A percentile compares a stretch with the other conserved stretches of the same genome.
Conservation (phyloP, 805 yeast species). For the Schwanniomyces pseudopolymorphus region DNA sequence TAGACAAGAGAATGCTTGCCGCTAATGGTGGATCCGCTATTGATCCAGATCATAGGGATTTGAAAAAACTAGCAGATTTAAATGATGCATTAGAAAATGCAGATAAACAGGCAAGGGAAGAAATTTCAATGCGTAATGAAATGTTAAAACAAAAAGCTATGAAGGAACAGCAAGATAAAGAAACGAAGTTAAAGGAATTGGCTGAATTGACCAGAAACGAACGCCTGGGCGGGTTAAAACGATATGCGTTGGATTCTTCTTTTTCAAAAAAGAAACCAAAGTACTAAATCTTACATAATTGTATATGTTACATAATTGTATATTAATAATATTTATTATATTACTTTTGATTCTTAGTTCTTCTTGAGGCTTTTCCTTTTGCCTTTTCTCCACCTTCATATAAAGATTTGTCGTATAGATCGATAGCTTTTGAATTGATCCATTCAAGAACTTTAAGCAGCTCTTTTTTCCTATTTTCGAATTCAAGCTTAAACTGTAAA, state of each 20-base stretch:
- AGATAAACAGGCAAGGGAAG: constrained; percentile 35
- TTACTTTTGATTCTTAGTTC: constrained; percentile 8
- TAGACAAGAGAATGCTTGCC: constrained; percentile 70
- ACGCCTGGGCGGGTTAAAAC: constrained; percentile 10
- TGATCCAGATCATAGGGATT: constrained; percentile 18
- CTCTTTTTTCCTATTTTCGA: constrained; percentile 39
- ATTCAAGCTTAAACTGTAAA: constrained; percentile 28
- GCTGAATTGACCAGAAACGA: constrained; percentile 25
- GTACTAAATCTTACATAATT: neutral
- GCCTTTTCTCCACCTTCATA: constrained; percentile 53
- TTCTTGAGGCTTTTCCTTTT: constrained; percentile 18
- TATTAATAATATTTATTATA: neutral
- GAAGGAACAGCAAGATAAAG: constrained; percentile 29
- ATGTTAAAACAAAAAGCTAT: constrained; percentile 20
- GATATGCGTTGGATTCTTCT: constrained; percentile 3
- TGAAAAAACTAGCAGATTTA: constrained; percentile 58
- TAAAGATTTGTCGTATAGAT: constrained; percentile 49
- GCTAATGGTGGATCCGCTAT: constrained; percentile 34
- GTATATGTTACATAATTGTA: neutral
- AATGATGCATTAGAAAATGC: constrained; percentile 74
- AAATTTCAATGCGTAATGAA: constrained; percentile 26
- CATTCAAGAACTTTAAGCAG: constrained; percentile 52
- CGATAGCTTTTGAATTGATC: constrained; percentile 61
- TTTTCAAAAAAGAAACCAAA: constrained; percentile 11
- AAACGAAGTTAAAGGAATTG: constrained; percentile 24